Percentiles rank a stretch among this genome's conserved stretches.
phyloP scores from a whole-genome alignment of 2,329 filamentous ascomycete genomes.

The Coleophoma cylindrospora region DNA sequence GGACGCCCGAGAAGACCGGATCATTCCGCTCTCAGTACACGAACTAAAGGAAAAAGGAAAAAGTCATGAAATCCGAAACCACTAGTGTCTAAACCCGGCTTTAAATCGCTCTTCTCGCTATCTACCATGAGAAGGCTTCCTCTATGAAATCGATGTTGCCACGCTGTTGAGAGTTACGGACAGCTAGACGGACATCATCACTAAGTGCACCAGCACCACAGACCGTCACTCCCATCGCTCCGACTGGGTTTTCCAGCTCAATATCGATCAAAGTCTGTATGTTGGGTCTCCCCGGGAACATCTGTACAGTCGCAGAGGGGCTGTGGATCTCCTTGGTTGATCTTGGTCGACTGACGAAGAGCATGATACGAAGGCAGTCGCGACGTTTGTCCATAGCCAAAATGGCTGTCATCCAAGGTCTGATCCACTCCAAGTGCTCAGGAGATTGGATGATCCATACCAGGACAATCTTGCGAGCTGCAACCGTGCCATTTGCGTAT shows the following conservation, averaged over 20 bases:
- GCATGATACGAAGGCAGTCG: conserved; percentile 69
- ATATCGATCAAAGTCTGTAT: conserved; percentile 66
- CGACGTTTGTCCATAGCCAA: conserved; percentile 69
- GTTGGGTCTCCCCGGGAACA: conserved; percentile 77
- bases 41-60: conserved; percentile 3
- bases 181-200: conserved; percentile 67
- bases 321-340: conserved; percentile 79
- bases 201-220: conserved; percentile 71
- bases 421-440: conserved; percentile 79
- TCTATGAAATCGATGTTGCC: conserved; percentile 74
- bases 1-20: background rate
- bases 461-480: conserved; percentile 66
- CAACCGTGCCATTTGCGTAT: conserved; percentile 63
- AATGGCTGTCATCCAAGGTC: conserved; percentile 79
- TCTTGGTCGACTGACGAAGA: conserved; percentile 71
- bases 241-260: conserved; percentile 70
- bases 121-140: conserved; percentile 66
- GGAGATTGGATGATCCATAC: conserved; percentile 77
- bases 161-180: conserved; percentile 57
- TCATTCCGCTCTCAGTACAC: conserved; percentile 1
- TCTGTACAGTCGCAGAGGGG: conserved; percentile 72
- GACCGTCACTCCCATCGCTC: conserved; percentile 68
- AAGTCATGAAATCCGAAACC: background rate
- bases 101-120: background rate
- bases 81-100: background rate